A percentile compares a stretch with the other conserved stretches of the same genome.
phyloP scores from a whole-genome alignment of 352 stramenopile genomes.

The Pythium pyrilobum region DNA sequence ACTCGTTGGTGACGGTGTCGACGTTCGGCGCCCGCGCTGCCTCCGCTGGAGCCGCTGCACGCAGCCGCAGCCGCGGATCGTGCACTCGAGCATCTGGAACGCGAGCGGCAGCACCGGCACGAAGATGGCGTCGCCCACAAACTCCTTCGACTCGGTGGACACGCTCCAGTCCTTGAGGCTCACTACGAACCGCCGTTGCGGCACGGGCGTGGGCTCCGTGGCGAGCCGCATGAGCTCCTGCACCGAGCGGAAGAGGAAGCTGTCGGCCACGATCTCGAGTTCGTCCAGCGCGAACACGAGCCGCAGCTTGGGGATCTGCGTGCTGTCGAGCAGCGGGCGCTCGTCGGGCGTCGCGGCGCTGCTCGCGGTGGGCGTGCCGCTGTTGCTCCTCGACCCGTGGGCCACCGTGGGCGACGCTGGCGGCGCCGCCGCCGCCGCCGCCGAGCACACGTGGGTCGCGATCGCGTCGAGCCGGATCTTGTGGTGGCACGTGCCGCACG shows the following conservation, averaged over 20 bases:
- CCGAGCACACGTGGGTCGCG: constrained; percentile 38
- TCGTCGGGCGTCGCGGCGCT: neutral
- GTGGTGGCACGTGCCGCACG: constrained; percentile 52
- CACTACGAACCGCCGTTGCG: constrained; percentile 21
- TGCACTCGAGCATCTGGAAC: constrained; percentile 72
- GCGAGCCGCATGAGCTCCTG: constrained; percentile 13
- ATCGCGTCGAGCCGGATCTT: constrained; percentile 57
- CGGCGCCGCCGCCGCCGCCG: neutral
- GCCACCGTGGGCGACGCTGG: neutral
- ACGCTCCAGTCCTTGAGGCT: constrained; percentile 32
- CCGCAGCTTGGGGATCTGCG: constrained; percentile 26
- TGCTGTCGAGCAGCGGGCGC: constrained; percentile 13
- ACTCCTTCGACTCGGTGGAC: constrained; percentile 66
- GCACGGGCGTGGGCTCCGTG: neutral
- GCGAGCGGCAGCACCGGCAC: constrained; percentile 54
- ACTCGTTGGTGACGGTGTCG: neutral
- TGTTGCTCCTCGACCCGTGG: neutral
- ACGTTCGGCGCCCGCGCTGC: neutral
- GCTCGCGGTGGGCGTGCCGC: neutral
- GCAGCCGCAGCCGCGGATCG: constrained; percentile 51
- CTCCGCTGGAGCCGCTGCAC: constrained; percentile 10
- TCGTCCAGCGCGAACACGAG: constrained; percentile 42
- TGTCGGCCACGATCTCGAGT: constrained; percentile 43
- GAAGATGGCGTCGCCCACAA: constrained; percentile 53
- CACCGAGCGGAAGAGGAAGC: constrained; percentile 23